These are phyloP conservation scores for Metroxylon sagu DNA, from an alignment of 176 grass and related monocot species.

Conservation along the genomic window DNA sequence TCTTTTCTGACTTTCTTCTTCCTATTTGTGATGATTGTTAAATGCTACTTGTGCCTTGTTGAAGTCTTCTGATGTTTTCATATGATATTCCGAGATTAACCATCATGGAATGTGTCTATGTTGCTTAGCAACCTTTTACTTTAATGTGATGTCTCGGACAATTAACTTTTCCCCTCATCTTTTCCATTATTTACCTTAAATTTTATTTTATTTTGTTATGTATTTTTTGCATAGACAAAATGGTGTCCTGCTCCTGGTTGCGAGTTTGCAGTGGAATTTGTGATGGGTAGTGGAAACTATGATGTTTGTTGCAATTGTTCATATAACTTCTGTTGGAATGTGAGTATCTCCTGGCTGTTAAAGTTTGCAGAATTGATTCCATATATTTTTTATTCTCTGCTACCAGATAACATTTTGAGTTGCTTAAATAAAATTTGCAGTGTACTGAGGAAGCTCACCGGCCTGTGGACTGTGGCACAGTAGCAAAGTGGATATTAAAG, in stretches of 20 bases:
- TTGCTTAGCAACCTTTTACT: not conserved
- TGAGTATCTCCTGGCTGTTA: slow-evolving; percentile 24
- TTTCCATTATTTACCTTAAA: not conserved
- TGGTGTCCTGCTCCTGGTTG: slow-evolving; percentile 99
- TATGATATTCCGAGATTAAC: too few relatives aligned
- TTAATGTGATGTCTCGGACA: not conserved
- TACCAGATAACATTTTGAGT: not conserved
- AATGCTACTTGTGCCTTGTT: too few relatives aligned
- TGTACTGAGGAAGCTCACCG: slow-evolving; percentile 99
- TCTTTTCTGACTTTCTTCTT: too few relatives aligned
- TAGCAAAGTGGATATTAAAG: slow-evolving; percentile 98
- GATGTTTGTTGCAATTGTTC: slow-evolving; percentile 92
- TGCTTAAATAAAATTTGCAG: slow-evolving; percentile 30
- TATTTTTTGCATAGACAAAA: slow-evolving; percentile 62
- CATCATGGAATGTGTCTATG: too few relatives aligned
- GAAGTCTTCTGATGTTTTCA: too few relatives aligned
- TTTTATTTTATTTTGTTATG: not conserved
- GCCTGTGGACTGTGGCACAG: slow-evolving; percentile 89
- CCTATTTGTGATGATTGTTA: too few relatives aligned
- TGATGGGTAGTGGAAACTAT: slow-evolving; percentile 88
- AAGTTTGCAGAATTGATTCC: too few relatives aligned
- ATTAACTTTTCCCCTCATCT: not conserved
- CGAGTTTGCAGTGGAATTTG: slow-evolving; percentile 89
- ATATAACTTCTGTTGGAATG: slow-evolving; percentile 95
- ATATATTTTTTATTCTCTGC: too few relatives aligned